Conservation (phyloP, 176 grass and related monocot genomes). For the barley (Hordeum vulgare) region DNA sequence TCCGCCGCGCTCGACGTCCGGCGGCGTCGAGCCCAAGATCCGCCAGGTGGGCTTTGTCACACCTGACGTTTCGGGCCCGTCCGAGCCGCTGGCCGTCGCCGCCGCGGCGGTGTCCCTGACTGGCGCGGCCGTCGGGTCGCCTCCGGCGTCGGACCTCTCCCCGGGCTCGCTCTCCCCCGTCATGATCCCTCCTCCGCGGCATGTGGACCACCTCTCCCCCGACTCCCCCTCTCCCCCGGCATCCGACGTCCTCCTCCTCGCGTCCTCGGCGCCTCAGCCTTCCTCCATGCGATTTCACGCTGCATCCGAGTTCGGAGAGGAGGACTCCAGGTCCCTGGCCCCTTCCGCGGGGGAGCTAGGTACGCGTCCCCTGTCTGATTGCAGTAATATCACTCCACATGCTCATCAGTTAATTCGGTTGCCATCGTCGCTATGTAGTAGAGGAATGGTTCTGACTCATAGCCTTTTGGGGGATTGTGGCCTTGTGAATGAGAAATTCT, state of each 20-base stretch:
- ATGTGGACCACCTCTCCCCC: conserved; percentile 32
- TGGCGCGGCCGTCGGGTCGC: neutral
- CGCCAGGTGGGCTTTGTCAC: conserved; percentile 87
- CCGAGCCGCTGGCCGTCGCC: conserved; percentile 6
- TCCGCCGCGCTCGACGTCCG: conserved; percentile 39
- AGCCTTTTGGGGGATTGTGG: neutral
- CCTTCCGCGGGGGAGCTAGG: conserved; percentile 34
- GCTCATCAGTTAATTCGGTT: neutral
- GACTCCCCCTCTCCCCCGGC: conserved; percentile 20
- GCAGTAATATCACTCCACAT: neutral
- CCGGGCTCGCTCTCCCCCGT: conserved; percentile 57
- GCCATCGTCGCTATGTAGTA: neutral
- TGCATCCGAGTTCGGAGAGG: conserved; percentile 33
- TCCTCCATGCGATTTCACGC: conserved; percentile 22
- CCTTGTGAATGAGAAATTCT: neutral
- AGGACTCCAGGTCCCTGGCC: conserved; percentile 25
- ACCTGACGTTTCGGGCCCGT: conserved; percentile 25
- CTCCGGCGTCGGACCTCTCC: conserved; percentile 18
- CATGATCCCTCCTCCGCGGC: conserved; percentile 83
- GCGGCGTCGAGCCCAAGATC: conserved; percentile 70
- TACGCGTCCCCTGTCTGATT: neutral
- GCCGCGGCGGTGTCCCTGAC: neutral
- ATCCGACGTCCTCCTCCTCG: conserved; percentile 23
- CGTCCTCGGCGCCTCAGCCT: conserved; percentile 20
- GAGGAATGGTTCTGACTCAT: neutral